phyloP scores from a whole-genome alignment of 2,329 filamentous ascomycete genomes.

The Verticillium nonalfalfae region DNA sequence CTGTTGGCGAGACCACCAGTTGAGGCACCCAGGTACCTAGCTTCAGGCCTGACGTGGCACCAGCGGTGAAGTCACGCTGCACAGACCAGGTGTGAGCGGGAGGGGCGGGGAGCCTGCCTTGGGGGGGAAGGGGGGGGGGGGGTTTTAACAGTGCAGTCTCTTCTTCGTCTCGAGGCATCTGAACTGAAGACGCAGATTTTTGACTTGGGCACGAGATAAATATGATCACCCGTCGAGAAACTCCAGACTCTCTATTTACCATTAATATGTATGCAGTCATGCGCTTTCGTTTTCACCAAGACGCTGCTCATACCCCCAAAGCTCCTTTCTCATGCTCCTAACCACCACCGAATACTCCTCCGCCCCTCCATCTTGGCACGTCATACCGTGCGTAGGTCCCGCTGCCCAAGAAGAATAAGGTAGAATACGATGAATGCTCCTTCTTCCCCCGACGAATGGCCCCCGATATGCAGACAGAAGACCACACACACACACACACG shows the following conservation, averaged over 20 bases:
- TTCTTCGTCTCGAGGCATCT: neutral
- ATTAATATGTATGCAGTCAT: too few relatives aligned
- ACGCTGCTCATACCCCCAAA: neutral
- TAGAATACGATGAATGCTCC: neutral
- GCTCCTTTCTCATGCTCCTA: neutral
- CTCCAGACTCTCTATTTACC: too few relatives aligned
- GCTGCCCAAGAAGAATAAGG: neutral
- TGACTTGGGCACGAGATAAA: too few relatives aligned
- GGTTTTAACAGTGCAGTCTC: neutral
- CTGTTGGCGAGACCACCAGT: neutral
- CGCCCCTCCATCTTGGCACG: neutral
- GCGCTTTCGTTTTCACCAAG: neutral
- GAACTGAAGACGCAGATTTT: too few relatives aligned
- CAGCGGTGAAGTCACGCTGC: conserved; percentile 9
- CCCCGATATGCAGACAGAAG: too few relatives aligned
- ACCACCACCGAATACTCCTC: neutral
- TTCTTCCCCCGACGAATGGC: too few relatives aligned
- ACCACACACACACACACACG: too few relatives aligned
- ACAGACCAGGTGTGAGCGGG: neutral
- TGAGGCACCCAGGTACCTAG: neutral
- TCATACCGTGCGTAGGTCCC: conserved; percentile 1
- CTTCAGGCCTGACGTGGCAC: conserved; percentile 10
- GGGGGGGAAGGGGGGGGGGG: neutral
- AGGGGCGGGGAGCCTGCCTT: neutral
- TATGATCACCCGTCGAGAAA: too few relatives aligned